Evolutionary conservation across 2,329 filamentous ascomycete genomes (phyloP), one percentile per base, ranked within the genome.

Genomic region (Hypoxylon sp.): DNA sequence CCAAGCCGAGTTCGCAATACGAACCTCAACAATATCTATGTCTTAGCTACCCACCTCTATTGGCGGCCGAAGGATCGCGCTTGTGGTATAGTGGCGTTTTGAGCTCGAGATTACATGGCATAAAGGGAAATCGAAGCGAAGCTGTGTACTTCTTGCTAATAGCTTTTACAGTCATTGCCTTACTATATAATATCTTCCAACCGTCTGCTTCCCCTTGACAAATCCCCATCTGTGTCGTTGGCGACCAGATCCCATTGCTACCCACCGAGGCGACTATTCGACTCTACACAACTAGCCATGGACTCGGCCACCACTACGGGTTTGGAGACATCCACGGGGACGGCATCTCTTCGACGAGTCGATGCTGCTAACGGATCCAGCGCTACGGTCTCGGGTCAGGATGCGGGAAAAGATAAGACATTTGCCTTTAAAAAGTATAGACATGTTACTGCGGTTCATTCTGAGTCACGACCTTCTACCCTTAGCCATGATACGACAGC

Each of bases 361-460:
- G 69, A 68, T 21, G 57, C 59, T 56, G 57, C 67, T 28, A 56
- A 45, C 51, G 58, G 59, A 30, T n/a, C 57, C 28, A 52, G 43
- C 4, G 17, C 52, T 25, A 41, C 57, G 1, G n/a, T 43, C 45
- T 32, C 65, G 5, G 51, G 63, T 28, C 55, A 51, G 9, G 62
- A 60, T 46, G 57, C 65, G 58, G 58, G 66, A 28, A 55, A 50
- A 25, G 75, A 79, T 57, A 69, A 79, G 70, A 74, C 74, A 46
- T 78, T 79, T 10, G 77, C 81, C 63, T 83, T 84, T 64, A 87
- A 82, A 75, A 96, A 94, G 79, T 98, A 98, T 82, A 92, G 93
- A 72, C 96, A 99, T 87, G 90, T 97, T 69, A 93, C 92, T 65
- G 94, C 94, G 32, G 89, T 97, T 36, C 96, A 99, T 80, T 89